Conservation (phyloP, 1,284 basidiomycete species). For the Tetrapyrgos nigripes region DNA sequence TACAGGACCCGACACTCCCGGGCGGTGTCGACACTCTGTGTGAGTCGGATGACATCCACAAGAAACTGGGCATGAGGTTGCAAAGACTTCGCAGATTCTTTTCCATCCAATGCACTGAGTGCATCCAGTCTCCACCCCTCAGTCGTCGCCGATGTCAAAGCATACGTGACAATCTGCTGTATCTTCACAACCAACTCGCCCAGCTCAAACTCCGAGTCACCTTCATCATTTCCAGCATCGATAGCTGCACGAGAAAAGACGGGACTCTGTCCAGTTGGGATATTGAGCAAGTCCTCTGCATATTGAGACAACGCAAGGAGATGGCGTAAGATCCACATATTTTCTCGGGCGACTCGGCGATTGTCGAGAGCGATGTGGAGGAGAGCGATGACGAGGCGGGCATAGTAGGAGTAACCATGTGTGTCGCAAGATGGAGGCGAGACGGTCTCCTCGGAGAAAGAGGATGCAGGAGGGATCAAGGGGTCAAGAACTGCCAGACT, state of each 20-base stretch:
- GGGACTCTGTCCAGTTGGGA: constrained; percentile 54
- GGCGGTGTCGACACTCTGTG: constrained; percentile 50
- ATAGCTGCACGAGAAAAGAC: constrained; percentile 53
- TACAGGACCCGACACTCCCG: constrained; percentile 65
- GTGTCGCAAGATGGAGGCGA: constrained; percentile 42
- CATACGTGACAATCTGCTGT: constrained; percentile 72
- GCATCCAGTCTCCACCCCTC: constrained; percentile 59
- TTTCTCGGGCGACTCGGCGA: constrained; percentile 62
- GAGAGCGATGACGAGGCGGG: constrained; percentile 67
- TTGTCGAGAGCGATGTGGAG: constrained; percentile 67
- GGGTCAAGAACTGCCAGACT: constrained; percentile 70
- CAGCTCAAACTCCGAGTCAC: constrained; percentile 31
- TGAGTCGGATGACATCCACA: constrained; percentile 43
- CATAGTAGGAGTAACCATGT: constrained; percentile 65
- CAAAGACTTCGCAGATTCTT: constrained; percentile 24
- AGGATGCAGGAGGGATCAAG: constrained; percentile 55
- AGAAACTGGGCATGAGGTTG: constrained; percentile 48
- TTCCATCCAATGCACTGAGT: constrained; percentile 41
- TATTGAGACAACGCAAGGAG: constrained; percentile 64
- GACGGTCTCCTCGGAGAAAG: constrained; percentile 23
- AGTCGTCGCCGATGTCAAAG: constrained; percentile 58
- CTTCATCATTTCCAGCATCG: constrained; percentile 23
- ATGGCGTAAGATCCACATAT: constrained; percentile 71
- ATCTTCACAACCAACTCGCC: constrained; percentile 52
- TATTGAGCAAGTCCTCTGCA: constrained; percentile 58